Evolutionary conservation across 441 rosid species (phyloP).

Genomic region (Cnidoscolus chayamansa): DNA sequence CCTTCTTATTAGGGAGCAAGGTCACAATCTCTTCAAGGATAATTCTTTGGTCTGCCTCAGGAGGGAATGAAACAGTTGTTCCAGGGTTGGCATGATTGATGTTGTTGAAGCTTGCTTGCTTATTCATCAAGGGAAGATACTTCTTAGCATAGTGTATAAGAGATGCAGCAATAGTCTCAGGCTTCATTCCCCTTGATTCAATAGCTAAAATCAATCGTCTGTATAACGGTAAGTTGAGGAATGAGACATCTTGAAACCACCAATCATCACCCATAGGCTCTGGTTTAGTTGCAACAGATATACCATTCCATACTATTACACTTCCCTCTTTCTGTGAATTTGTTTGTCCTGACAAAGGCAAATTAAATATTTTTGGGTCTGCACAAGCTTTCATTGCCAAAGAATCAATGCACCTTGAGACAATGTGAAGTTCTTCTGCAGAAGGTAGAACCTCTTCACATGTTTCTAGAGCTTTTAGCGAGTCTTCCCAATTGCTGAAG

Average conservation of each 20-base stretch:
- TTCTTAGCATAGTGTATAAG: constrained; percentile 54
- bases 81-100: constrained; percentile 26
- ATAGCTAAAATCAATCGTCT: constrained; percentile 63
- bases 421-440: constrained; percentile 75
- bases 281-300: constrained; percentile 40
- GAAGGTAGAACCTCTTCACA: constrained; percentile 56
- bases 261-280: constrained; percentile 46
- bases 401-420: constrained; percentile 73
- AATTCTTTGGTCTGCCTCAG: constrained; percentile 47
- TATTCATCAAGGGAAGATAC: constrained; percentile 65
- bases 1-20: constrained; percentile 51
- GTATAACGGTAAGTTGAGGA: constrained; percentile 47
- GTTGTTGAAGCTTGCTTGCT: constrained; percentile 39
- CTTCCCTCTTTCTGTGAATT: constrained; percentile 30
- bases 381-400: constrained; percentile 73
- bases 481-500: constrained; percentile 62
- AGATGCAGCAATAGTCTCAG: constrained; percentile 56
- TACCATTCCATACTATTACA: constrained; percentile 67
- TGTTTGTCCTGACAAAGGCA: constrained; percentile 49
- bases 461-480: constrained; percentile 67
- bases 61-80: constrained; percentile 34
- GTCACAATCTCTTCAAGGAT: constrained; percentile 77
- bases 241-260: constrained; percentile 84
- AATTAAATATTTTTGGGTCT: constrained; percentile 53
- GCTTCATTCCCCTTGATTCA: constrained; percentile 57